Evolutionary conservation across 75 land plant genomes (phyloP).

Genomic region (Sequoiadendron giganteum): DNA sequence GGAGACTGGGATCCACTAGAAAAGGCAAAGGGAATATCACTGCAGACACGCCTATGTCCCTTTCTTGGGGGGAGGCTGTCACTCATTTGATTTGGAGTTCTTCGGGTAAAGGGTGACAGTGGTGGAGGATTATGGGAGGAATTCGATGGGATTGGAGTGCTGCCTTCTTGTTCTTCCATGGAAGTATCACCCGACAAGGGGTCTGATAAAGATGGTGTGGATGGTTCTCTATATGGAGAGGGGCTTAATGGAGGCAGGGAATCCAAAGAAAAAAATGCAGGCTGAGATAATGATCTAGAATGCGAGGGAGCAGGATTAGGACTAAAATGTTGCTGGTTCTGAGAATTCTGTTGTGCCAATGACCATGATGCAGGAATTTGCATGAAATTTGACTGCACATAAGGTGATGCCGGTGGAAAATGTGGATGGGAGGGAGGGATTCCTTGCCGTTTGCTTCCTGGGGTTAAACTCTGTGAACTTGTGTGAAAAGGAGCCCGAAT

Average conservation of each 20-base stretch:
- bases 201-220: slow-evolving; percentile 25
- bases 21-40: slow-evolving; percentile 70
- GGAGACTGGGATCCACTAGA: slow-evolving; percentile 16
- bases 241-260: slow-evolving; percentile 63
- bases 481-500: slow-evolving; percentile 20
- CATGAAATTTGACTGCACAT: slow-evolving; percentile 4
- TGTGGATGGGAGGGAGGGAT: slow-evolving; percentile 45
- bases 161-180: slow-evolving; percentile 61
- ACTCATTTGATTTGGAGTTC: slow-evolving; percentile 20
- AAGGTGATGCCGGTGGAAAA: slow-evolving; percentile 39
- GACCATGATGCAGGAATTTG: slow-evolving; percentile 33
- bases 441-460: slow-evolving; percentile 18
- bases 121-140: slow-evolving; percentile 28
- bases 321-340: slow-evolving; percentile 15
- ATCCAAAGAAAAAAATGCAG: slow-evolving; percentile 53
- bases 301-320: slow-evolving; percentile 18
- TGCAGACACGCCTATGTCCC: slow-evolving; percentile 73
- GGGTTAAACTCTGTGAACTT: slow-evolving; percentile 8
- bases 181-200: slow-evolving; percentile 38
- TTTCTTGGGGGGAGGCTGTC: slow-evolving; percentile 71
- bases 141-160: slow-evolving; percentile 25
- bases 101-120: slow-evolving; percentile 8
- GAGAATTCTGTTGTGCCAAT: slow-evolving; percentile 19
- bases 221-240: slow-evolving; percentile 32
- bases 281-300: slow-evolving; percentile 53